Evolutionary conservation across 1,284 basidiomycete genomes (phyloP).

Genomic region (Trichosporon coremiiforme): DNA sequence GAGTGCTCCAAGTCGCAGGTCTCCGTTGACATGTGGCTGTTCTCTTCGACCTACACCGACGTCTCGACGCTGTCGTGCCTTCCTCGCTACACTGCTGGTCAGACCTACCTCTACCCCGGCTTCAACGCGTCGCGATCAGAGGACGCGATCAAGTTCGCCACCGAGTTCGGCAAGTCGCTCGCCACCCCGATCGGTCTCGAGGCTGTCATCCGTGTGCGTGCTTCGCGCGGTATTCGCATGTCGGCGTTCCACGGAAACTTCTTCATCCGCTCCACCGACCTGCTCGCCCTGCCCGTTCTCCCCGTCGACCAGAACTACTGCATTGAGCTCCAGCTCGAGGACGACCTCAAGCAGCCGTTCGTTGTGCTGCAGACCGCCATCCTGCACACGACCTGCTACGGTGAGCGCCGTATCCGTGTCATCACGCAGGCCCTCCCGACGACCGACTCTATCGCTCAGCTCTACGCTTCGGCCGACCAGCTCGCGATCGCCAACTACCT

Average conservation of each 20-base stretch:
- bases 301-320: conserved; percentile 96
- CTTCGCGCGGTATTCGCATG: conserved; percentile 91
- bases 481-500: conserved; percentile 85
- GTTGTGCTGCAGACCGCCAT: conserved; percentile 97
- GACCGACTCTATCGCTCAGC: conserved; percentile 86
- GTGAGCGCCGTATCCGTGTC: conserved; percentile 94
- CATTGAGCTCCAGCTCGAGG: conserved; percentile 96
- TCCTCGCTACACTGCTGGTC: conserved; percentile 96
- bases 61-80: conserved; percentile 79
- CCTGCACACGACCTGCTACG: conserved; percentile 92
- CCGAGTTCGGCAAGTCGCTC: conserved; percentile 91
- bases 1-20: conserved; percentile 97
- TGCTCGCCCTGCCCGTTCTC: conserved; percentile 93
- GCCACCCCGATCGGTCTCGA: conserved; percentile 95
- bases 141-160: conserved; percentile 96
- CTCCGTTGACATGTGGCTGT: conserved; percentile 99
- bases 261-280: conserved; percentile 96
- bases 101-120: conserved; percentile 97
- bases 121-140: conserved; percentile 94
- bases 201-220: conserved; percentile 95
- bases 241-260: conserved; percentile 99
- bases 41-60: conserved; percentile 90
- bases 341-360: conserved; percentile 86
- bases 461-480: conserved; percentile 95
- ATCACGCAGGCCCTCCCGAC: conserved; percentile 91